phyloP scores from a whole-genome alignment of 2,329 filamentous ascomycete species.

The Aspergillus fischeri region DNA sequence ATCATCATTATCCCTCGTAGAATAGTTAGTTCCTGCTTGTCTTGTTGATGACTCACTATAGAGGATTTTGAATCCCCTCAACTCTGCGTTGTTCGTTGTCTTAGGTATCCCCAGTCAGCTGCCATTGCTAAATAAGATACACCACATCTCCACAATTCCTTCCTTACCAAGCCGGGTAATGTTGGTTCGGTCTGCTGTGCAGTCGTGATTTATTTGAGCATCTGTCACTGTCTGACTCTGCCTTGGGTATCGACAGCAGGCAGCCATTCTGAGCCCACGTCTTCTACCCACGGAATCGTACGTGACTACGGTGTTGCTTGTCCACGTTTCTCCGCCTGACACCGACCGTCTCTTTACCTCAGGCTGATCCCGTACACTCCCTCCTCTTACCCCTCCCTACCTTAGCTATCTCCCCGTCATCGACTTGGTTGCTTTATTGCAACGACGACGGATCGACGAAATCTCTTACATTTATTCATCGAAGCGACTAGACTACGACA shows the following conservation, averaged over 20 bases:
- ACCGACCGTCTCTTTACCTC: slow-evolving; percentile 13
- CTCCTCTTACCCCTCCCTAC: slow-evolving; percentile 9
- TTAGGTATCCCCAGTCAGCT: not conserved
- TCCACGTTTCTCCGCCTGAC: slow-evolving; percentile 12
- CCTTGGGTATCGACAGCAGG: not conserved
- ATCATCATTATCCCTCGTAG: slow-evolving; percentile 7
- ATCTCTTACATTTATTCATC: not conserved
- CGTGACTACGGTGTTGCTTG: not conserved
- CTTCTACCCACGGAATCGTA: not conserved
- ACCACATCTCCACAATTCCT: not conserved
- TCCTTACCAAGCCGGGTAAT: not conserved
- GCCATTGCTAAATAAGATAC: not conserved
- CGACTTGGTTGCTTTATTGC: not conserved
- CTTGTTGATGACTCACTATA: not conserved
- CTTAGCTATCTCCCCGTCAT: slow-evolving; percentile 1
- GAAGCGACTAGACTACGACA: not conserved
- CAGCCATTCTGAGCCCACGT: not conserved
- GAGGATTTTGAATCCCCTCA: not conserved
- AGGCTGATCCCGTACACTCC: slow-evolving; percentile 19
- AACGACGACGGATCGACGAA: not conserved
- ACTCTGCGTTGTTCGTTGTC: not conserved
- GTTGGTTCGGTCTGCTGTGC: not conserved
- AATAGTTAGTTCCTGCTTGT: not conserved
- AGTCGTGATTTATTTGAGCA: not conserved
- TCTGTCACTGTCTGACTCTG: not conserved